These are phyloP conservation scores for Aspergillus pseudoviridinutans DNA, from an alignment of 2,329 filamentous ascomycete species.

Conservation along the genomic window DNA sequence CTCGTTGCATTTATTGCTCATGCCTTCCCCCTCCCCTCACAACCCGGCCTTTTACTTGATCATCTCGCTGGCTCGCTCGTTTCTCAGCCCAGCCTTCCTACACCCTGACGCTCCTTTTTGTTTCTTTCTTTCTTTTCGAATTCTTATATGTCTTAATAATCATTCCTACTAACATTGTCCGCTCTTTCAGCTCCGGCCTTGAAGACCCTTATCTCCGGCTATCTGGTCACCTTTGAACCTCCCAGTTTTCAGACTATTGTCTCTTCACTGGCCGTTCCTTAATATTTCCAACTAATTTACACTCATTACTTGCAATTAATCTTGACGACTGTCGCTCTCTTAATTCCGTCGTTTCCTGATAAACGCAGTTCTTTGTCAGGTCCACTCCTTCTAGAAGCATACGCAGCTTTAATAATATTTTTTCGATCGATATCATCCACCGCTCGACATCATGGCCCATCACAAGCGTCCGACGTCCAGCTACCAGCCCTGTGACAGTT, in stretches of 20 bases:
- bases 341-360: constrained; percentile 40
- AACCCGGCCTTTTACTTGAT: constrained; percentile 11
- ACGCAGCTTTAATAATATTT: constrained; percentile 22
- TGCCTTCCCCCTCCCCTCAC: constrained; percentile 5
- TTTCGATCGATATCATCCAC: constrained; percentile 19
- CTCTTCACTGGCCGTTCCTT: constrained; percentile 42
- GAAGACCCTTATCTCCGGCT: constrained; percentile 26
- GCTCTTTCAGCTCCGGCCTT: constrained; percentile 30
- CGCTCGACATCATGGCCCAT: constrained; percentile 51
- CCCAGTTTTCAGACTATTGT: constrained; percentile 38
- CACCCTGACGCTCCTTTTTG: constrained; percentile 5
- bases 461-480: constrained; percentile 48
- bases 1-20: constrained; percentile 6
- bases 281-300: constrained; percentile 55
- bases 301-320: constrained; percentile 49
- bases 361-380: constrained; percentile 36
- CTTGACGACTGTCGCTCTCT: constrained; percentile 50
- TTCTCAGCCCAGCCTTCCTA: constrained; percentile 3
- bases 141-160: constrained; percentile 20
- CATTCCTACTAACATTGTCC: constrained; percentile 29
- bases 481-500: constrained; percentile 64
- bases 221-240: constrained; percentile 21
- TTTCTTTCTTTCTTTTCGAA: constrained; percentile 10
- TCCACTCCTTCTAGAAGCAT: constrained; percentile 38
- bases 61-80: constrained; percentile 6